Evolutionary conservation across 2,329 filamentous ascomycete genomes (phyloP), one percentile per base, ranked within the genome.

Genomic region (Phialocephala sp.): DNA sequence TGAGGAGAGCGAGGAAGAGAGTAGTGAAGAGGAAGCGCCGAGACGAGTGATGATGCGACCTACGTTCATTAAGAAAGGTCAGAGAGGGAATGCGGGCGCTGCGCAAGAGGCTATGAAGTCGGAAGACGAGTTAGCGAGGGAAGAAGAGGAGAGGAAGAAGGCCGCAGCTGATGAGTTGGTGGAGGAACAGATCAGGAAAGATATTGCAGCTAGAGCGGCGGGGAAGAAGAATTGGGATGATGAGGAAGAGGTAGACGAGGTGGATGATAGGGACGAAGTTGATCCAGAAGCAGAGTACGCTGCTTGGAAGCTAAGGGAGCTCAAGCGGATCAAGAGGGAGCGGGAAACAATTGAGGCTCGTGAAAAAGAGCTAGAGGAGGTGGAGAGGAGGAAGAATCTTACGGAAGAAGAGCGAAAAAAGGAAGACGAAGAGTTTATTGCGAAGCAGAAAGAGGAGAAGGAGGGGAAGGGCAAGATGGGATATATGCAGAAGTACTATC

Each of bases 401-500:
- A 96, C 91, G 0, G 89, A 90, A 45, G 93, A 94, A 73, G 94
- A 98, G 79, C 87, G 95, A 57, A 88, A 89, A 65, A 89, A 88
- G 65, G 95, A 99, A 77, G 95, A 99, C 77, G 86, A 89, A 52
- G 91, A 85, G 59, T 92, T 88, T 77, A 81, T 98, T 20, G 89
- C 89, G 0, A 83, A 85, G 70, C 94, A 98, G 59, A 74, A 72
- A 39, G 74, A 76, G 32, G 75, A 77, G 68, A 75, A 72, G 79
- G 88, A 90, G 72, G 79, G 83, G 59, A 89, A 90, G 67, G 93
- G 93, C 61, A 91, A 94, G 79, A 92, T 95, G 84, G 86, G 86
- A 1, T 97, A 89, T 77, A 92, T 98, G 91, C 94, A 97, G 76
- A 93, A 94, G 76, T 99, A 98, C 81, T 94, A 92, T 79, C 95